Conservation (phyloP, 2,329 filamentous ascomycete genomes). For the Epichloe coenophiala region DNA sequence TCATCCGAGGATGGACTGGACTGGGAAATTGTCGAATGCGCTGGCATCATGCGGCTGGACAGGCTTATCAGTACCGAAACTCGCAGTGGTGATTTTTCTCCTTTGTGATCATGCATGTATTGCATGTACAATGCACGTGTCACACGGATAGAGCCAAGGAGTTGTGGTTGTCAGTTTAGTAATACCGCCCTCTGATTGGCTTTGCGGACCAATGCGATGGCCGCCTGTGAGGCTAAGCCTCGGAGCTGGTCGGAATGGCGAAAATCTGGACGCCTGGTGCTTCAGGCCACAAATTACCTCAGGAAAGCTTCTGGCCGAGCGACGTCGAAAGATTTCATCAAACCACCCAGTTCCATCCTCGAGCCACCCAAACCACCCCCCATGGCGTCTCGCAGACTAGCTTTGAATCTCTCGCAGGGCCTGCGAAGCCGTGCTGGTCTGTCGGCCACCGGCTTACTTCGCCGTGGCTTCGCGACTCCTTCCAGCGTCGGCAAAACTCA, state of each 20-base stretch:
- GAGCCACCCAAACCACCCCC: conserved; percentile 35
- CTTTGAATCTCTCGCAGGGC: conserved; percentile 83
- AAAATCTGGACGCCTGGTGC: conserved; percentile 19
- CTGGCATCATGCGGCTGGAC: too few species aligned
- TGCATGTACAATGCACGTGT: too few species aligned
- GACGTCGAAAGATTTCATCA: conserved; percentile 36
- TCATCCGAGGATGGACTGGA: too few species aligned
- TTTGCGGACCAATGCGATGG: background rate
- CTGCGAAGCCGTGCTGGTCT: conserved; percentile 78
- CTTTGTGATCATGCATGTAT: too few species aligned
- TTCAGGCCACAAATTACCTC: conserved; percentile 30
- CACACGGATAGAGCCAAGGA: too few species aligned
- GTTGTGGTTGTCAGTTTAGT: conserved; percentile 11
- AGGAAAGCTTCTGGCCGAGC: conserved; percentile 33
- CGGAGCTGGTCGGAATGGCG: conserved; percentile 31
- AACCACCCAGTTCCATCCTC: conserved; percentile 39
- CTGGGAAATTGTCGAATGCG: too few species aligned
- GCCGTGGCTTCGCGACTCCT: conserved; percentile 82
- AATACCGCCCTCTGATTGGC: conserved; percentile 24
- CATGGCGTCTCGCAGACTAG: conserved; percentile 97
- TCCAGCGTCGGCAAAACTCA: conserved; percentile 73
- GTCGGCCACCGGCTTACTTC: conserved; percentile 62
- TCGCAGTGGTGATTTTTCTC: too few species aligned
- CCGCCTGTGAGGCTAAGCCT: conserved; percentile 14
- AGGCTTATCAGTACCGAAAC: too few species aligned